Evolutionary conservation across 306 rosid species (phyloP).

Genomic region (Vigna angularis): DNA sequence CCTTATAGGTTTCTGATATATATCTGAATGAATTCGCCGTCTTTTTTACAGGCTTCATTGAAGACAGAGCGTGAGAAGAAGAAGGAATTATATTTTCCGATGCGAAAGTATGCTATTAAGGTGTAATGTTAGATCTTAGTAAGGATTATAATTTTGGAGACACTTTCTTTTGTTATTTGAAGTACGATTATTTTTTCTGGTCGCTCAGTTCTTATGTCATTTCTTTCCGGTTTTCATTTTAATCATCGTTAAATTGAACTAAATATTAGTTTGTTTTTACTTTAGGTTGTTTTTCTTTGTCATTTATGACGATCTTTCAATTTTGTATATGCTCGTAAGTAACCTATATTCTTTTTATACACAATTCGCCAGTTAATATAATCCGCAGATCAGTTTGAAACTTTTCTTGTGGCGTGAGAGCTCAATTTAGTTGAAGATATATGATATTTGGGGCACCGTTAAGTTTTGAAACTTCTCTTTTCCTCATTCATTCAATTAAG

Average conservation of each 20-base stretch:
- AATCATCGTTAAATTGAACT: background rate
- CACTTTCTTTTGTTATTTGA: constrained; percentile 25
- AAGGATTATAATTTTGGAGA: constrained; percentile 8
- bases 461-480: background rate
- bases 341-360: background rate
- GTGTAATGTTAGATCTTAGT: constrained; percentile 46
- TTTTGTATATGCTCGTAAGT: background rate
- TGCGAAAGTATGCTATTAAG: constrained; percentile 72
- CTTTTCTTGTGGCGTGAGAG: too few relatives aligned
- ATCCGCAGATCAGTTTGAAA: background rate
- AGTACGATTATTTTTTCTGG: background rate
- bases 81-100: constrained; percentile 61
- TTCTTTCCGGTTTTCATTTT: background rate
- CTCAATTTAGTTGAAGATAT: too few relatives aligned
- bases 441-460: too few relatives aligned
- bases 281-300: background rate
- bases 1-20: background rate
- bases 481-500: constrained; percentile 5
- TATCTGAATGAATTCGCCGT: constrained; percentile 14
- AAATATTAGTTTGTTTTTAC: background rate
- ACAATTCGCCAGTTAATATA: background rate
- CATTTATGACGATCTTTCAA: background rate
- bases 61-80: constrained; percentile 63
- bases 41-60: constrained; percentile 60
- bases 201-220: background rate